Evolutionary conservation across 208 protist genomes (phyloP).

Genomic region (Trypanosoma boissoni): DNA sequence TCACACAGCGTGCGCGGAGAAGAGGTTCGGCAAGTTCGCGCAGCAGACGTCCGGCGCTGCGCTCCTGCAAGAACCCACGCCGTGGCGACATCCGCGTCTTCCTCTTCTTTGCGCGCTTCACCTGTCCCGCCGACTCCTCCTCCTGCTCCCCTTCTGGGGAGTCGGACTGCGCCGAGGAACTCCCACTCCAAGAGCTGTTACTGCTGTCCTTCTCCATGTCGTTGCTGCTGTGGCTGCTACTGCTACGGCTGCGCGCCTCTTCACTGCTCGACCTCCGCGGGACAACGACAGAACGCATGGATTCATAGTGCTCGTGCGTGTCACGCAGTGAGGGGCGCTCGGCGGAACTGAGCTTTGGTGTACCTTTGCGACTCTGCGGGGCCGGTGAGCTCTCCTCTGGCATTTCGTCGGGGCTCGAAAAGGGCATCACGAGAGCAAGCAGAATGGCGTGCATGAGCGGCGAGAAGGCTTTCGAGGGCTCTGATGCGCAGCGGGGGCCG

Average conservation of each 20-base stretch:
- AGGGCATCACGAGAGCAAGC: not conserved
- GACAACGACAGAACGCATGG: too few relatives aligned
- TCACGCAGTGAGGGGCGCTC: too few relatives aligned
- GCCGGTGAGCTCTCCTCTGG: too few relatives aligned
- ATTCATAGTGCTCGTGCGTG: constrained; percentile 15
- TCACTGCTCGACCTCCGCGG: too few relatives aligned
- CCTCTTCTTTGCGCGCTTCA: too few relatives aligned
- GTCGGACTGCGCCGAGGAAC: not conserved
- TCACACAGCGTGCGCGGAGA: not conserved
- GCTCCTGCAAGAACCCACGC: too few relatives aligned
- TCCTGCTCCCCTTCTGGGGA: not conserved
- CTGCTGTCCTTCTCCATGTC: not conserved
- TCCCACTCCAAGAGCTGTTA: not conserved
- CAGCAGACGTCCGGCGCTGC: too few relatives aligned
- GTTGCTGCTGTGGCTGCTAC: not conserved
- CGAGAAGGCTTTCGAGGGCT: not conserved
- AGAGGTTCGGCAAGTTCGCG: not conserved
- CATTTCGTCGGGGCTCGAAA: not conserved
- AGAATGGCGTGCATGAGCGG: constrained; percentile 5
- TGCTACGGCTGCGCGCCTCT: not conserved
- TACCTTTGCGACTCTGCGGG: not conserved
- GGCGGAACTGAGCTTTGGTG: too few relatives aligned
- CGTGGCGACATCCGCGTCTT: too few relatives aligned
- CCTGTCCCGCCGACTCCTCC: not conserved
- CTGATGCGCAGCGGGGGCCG: not conserved